phyloP scores from a whole-genome alignment of 441 rosid genomes.

The Erodium chrysanthum region DNA sequence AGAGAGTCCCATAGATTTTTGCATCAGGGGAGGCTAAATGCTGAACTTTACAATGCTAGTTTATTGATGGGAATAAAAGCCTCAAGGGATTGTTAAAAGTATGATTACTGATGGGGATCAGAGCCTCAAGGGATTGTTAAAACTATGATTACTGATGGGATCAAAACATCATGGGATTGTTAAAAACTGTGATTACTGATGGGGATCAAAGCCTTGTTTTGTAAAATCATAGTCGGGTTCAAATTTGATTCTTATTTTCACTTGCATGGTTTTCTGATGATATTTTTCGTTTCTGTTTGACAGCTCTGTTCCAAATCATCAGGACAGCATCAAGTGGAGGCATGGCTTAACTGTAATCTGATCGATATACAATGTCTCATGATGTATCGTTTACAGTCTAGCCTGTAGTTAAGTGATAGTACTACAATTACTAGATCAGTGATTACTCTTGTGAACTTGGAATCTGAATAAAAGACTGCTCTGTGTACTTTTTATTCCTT shows the following conservation, averaged over 20 bases:
- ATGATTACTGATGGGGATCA: too few relatives aligned
- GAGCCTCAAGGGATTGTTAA: too few relatives aligned
- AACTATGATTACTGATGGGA: too few relatives aligned
- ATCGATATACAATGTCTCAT: neutral
- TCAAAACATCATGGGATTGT: too few relatives aligned
- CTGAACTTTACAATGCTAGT: too few relatives aligned
- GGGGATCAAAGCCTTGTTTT: too few relatives aligned
- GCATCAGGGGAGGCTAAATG: too few relatives aligned
- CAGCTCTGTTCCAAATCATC: conserved; percentile 93
- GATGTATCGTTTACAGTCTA: neutral
- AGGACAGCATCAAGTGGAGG: conserved; percentile 83
- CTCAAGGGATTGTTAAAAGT: too few relatives aligned
- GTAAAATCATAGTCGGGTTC: neutral
- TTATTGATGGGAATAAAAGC: too few relatives aligned
- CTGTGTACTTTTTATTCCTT: neutral
- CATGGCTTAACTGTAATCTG: conserved; percentile 40
- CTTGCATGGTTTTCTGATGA: neutral
- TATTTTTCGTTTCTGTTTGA: conserved; percentile 13
- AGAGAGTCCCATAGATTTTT: too few relatives aligned
- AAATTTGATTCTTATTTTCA: neutral
- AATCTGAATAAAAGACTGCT: neutral
- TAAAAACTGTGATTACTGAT: too few relatives aligned
- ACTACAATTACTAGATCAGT: conserved; percentile 4
- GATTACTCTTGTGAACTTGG: conserved; percentile 15
- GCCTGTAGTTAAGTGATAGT: too few relatives aligned